phyloP scores from a whole-genome alignment of 169 alveolate genomes.

The Cryptosporidium sp. region DNA sequence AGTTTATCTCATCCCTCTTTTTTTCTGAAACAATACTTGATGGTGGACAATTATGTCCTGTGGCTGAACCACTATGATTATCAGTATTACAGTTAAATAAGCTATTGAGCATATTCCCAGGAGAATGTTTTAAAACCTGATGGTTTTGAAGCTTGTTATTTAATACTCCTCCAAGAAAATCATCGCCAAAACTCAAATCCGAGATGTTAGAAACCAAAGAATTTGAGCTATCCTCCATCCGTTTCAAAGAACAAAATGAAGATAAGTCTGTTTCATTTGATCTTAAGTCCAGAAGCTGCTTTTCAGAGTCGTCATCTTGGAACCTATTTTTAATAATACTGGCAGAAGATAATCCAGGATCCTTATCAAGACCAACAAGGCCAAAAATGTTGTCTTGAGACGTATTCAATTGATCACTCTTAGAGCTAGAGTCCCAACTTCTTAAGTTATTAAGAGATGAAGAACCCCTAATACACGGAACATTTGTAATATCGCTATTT shows the following conservation, averaged over 20 bases:
- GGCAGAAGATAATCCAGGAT: not conserved
- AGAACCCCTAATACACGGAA: not conserved
- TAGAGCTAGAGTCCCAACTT: constrained; percentile 5
- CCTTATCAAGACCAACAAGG: not conserved
- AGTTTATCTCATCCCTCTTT: not conserved
- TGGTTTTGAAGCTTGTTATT: constrained; percentile 1
- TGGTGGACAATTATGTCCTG: not conserved
- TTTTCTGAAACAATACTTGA: not conserved
- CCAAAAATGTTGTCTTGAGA: constrained; percentile 5
- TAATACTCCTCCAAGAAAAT: constrained; percentile 9
- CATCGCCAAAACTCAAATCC: constrained; percentile 44
- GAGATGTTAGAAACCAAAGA: constrained; percentile 56
- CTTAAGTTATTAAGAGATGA: not conserved
- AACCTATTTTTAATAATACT: not conserved
- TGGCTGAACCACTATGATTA: not conserved
- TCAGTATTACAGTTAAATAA: not conserved
- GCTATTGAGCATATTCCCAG: not conserved
- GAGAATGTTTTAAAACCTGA: not conserved
- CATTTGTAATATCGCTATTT: constrained; percentile 6
- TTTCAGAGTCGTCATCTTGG: constrained; percentile 42
- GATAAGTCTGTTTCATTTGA: constrained; percentile 19
- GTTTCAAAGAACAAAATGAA: constrained; percentile 21
- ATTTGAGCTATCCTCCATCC: constrained; percentile 61
- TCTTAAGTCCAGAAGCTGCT: not conserved
- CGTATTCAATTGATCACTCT: not conserved